Evolutionary conservation across 2,329 filamentous ascomycete species (phyloP).

Genomic region (Hymenotorrendiella dingleyae): DNA sequence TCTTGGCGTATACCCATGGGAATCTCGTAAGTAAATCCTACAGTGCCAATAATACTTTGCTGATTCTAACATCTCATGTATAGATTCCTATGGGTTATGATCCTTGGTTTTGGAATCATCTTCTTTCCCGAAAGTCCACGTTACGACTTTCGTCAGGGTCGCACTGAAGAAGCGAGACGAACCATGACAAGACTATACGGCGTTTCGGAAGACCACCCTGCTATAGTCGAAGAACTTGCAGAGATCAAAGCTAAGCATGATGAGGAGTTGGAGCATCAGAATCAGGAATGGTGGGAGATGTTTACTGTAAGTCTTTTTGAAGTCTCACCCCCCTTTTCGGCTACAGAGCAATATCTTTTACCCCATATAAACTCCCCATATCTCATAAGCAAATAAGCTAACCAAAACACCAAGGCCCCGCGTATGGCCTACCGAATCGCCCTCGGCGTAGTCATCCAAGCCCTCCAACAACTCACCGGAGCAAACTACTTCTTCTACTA

Average conservation of each 20-base stretch:
- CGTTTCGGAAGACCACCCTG: slow-evolving; percentile 38
- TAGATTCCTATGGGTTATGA: slow-evolving; percentile 42
- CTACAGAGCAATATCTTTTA: no score
- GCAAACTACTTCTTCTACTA: slow-evolving; percentile 58
- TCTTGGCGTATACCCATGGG: slow-evolving; percentile 59
- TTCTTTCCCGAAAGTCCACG: slow-evolving; percentile 50
- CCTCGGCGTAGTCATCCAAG: slow-evolving; percentile 58
- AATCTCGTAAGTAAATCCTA: no score
- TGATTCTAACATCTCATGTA: no score
- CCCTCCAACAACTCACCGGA: slow-evolving; percentile 62
- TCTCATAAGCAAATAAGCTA: no score
- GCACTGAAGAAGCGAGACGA: slow-evolving; percentile 43
- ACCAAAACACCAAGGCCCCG: no score
- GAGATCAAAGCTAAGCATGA: slow-evolving; percentile 52
- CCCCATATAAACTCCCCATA: no score
- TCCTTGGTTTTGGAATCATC: slow-evolving; percentile 46
- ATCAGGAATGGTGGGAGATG: slow-evolving; percentile 48
- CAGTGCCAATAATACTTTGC: no score
- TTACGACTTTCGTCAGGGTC: slow-evolving; percentile 43
- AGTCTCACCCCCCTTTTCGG: no score
- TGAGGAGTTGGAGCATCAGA: slow-evolving; percentile 64
- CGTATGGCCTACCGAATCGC: slow-evolving; percentile 58
- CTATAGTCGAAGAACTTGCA: slow-evolving; percentile 36
- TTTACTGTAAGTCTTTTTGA: no score
- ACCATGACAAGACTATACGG: slow-evolving; percentile 46